These are phyloP conservation scores for Nakazawaea anatomiae DNA, from an alignment of 805 yeast species.

Conservation along the genomic window DNA sequence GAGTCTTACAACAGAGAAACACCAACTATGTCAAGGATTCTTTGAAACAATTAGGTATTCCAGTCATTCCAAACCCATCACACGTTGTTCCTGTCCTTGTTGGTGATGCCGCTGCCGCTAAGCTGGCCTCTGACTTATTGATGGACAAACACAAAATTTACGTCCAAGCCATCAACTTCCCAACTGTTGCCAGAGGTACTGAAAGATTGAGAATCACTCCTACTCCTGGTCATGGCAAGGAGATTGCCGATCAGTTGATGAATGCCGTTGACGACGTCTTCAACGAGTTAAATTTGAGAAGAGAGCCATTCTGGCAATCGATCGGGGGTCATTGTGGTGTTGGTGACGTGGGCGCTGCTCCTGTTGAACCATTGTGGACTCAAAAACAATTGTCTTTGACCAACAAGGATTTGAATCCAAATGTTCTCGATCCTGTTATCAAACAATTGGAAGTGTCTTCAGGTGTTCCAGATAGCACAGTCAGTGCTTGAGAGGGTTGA, in stretches of 20 bases:
- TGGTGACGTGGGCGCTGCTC: slow-evolving; percentile 47
- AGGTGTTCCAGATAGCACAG: slow-evolving; percentile 36
- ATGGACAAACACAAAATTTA: slow-evolving; percentile 81
- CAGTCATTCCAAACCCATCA: slow-evolving; percentile 95
- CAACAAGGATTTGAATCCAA: slow-evolving; percentile 58
- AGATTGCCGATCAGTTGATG: slow-evolving; percentile 69
- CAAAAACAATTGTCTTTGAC: slow-evolving; percentile 64
- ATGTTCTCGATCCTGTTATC: slow-evolving; percentile 59
- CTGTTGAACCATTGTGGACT: slow-evolving; percentile 79
- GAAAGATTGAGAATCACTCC: slow-evolving; percentile 98
- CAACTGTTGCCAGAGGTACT: slow-evolving; percentile 93
- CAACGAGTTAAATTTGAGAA: slow-evolving; percentile 64
- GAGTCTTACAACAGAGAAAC: slow-evolving; percentile 79
- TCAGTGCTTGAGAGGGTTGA: neutral
- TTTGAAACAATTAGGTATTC: slow-evolving; percentile 69
- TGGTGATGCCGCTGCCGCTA: slow-evolving; percentile 92
- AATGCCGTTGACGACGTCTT: slow-evolving; percentile 79
- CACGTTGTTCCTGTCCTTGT: slow-evolving; percentile 94
- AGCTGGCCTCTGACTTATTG: slow-evolving; percentile 83
- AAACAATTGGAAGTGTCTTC: slow-evolving; percentile 65
- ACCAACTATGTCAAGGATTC: slow-evolving; percentile 79
- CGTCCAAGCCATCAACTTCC: slow-evolving; percentile 98
- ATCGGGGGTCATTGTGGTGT: slow-evolving; percentile 91
- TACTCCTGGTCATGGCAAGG: slow-evolving; percentile 89
- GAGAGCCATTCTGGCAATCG: slow-evolving; percentile 70